phyloP scores from a whole-genome alignment of 2,329 filamentous ascomycete species.

The Raffaelea deltoideospora region DNA sequence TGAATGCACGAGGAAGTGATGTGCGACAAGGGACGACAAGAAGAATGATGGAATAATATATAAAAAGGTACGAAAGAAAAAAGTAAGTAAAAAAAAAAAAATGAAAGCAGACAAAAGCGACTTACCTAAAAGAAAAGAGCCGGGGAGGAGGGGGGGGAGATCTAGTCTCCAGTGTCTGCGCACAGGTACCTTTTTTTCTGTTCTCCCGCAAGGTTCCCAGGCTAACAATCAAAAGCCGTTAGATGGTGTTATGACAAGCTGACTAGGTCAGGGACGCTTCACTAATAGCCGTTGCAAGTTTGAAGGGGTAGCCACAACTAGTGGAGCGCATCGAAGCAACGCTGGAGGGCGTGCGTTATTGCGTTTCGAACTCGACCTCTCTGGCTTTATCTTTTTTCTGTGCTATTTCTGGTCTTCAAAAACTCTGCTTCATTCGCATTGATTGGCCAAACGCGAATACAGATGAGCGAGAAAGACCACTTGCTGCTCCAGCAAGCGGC shows the following conservation, averaged over 20 bases:
- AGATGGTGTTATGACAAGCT: conserved; percentile 5
- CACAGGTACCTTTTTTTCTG: conserved; percentile 6
- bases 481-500: too few species aligned
- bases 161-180: conserved; percentile 4
- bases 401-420: too few species aligned
- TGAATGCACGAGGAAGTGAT: conserved; percentile 5
- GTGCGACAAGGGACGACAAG: neutral
- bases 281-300: conserved; percentile 9
- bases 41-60: conserved; percentile 1
- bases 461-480: too few species aligned
- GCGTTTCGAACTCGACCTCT: too few species aligned
- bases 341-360: too few species aligned
- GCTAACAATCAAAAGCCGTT: conserved; percentile 8
- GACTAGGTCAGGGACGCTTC: conserved; percentile 8
- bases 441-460: too few species aligned
- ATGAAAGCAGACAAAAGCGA: neutral
- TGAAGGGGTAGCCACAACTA: conserved; percentile 8
- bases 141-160: conserved; percentile 4
- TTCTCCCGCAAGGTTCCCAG: conserved; percentile 1
- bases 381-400: neutral
- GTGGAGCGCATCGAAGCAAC: too few species aligned
- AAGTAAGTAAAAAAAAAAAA: neutral
- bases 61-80: neutral
- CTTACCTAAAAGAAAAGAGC: conserved; percentile 6
- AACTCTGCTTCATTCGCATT: too few species aligned